A percentile compares a stretch with the other conserved stretches of the same genome.
phyloP scores from a whole-genome alignment of 148 eudicot species.

The Simmondsia chinensis region DNA sequence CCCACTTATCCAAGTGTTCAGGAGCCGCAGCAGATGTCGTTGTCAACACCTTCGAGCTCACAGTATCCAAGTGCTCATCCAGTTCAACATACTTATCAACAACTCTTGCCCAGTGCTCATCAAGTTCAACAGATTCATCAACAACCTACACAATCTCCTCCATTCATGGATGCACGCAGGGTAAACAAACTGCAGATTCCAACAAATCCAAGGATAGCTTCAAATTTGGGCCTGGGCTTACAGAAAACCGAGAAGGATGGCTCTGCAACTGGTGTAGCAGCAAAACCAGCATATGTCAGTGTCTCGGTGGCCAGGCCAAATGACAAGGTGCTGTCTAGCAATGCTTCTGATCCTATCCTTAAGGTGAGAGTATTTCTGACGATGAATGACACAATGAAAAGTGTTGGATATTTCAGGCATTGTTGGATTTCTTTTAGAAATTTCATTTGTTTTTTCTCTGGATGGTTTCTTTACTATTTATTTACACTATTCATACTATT shows the following conservation, averaged over 20 bases:
- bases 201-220: constrained; percentile 83
- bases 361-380: constrained; percentile 46
- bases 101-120: constrained; percentile 35
- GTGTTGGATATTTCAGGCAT: not conserved
- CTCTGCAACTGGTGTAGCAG: constrained; percentile 32
- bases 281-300: constrained; percentile 83
- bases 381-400: too few species aligned
- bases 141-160: constrained; percentile 39
- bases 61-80: constrained; percentile 40
- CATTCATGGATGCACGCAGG: constrained; percentile 50
- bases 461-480: not conserved
- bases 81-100: constrained; percentile 36
- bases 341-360: constrained; percentile 47
- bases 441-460: not conserved
- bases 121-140: constrained; percentile 40
- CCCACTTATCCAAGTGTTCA: constrained; percentile 40
- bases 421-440: not conserved
- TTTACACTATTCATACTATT: constrained; percentile 9
- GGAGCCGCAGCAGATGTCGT: constrained; percentile 41
- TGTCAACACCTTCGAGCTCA: constrained; percentile 29
- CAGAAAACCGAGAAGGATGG: constrained; percentile 48
- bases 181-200: constrained; percentile 77
- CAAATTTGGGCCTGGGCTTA: constrained; percentile 45
- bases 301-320: constrained; percentile 53
- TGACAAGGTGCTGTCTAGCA: constrained; percentile 35